Evolutionary conservation across 805 yeast species (phyloP).

Genomic region (Ogataea allantospora): DNA sequence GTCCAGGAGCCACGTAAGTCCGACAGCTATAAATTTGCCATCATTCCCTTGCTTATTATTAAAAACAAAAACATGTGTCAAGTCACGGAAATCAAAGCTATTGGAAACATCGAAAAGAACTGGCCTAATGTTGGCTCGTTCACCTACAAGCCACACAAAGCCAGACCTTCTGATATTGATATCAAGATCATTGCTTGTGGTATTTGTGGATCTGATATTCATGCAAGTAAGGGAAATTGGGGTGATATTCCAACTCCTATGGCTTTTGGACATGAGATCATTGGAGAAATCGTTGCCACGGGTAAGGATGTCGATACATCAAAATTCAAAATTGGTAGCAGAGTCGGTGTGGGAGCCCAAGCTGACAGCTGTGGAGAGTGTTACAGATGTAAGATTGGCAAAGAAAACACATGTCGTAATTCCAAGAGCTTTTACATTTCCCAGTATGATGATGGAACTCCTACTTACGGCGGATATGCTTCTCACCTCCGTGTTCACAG

Average conservation of each 20-base stretch:
- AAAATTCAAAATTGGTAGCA: conserved; percentile 60
- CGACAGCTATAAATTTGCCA: no score
- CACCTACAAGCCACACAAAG: conserved; percentile 35
- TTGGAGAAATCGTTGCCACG: conserved; percentile 56
- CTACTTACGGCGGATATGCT: conserved; percentile 67
- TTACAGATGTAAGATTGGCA: conserved; percentile 50
- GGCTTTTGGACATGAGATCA: conserved; percentile 61
- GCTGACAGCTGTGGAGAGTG: conserved; percentile 61
- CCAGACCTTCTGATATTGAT: conserved; percentile 42
- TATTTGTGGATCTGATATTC: conserved; percentile 62
- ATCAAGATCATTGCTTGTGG: conserved; percentile 46
- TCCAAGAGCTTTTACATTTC: conserved; percentile 37
- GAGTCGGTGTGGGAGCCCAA: conserved; percentile 82
- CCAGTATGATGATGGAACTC: conserved; percentile 29
- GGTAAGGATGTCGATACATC: conserved; percentile 49
- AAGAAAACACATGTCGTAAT: conserved; percentile 45
- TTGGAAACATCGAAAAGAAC: conserved; percentile 22
- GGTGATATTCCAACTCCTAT: conserved; percentile 35
- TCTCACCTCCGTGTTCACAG: conserved; percentile 63
- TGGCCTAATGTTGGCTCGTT: conserved; percentile 34
- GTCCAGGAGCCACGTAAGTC: no score
- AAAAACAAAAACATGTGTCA: conserved; percentile 4
- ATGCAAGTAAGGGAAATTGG: conserved; percentile 51
- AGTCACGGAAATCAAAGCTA: conserved; percentile 2
- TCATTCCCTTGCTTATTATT: no score